These are phyloP conservation scores for Xylaria flabelliformis DNA, from an alignment of 495 filamentous ascomycete species.

Conservation along the genomic window DNA sequence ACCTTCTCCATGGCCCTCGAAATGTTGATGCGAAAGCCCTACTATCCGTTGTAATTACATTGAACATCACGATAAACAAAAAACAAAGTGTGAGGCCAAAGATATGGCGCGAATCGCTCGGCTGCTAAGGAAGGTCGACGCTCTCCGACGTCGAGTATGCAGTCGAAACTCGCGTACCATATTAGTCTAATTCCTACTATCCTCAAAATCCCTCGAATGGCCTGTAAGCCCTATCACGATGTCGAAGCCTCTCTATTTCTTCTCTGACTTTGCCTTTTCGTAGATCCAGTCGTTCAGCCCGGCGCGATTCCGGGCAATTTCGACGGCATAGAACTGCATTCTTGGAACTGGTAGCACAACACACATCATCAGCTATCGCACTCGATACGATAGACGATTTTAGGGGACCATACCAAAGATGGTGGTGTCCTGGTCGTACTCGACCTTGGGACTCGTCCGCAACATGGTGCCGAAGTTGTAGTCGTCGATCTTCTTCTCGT, in stretches of 20 bases:
- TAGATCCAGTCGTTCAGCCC: slow-evolving; percentile 97
- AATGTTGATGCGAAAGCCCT: background rate
- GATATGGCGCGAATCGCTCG: background rate
- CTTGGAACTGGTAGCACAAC: slow-evolving; percentile 62
- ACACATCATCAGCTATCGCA: background rate
- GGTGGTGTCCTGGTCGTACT: slow-evolving; percentile 88
- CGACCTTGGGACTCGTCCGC: slow-evolving; percentile 73
- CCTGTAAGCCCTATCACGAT: background rate
- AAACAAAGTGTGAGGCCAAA: background rate
- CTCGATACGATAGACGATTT: background rate
- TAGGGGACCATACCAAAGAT: slow-evolving; percentile 73
- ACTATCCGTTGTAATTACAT: background rate
- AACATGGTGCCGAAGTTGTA: slow-evolving; percentile 98
- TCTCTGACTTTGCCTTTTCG: slow-evolving; percentile 64
- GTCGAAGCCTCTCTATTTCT: slow-evolving; percentile 18
- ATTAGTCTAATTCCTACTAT: slow-evolving; percentile 6
- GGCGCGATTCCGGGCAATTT: slow-evolving; percentile 88
- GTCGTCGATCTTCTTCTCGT: slow-evolving; percentile 90
- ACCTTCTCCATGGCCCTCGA: background rate
- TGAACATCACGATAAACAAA: background rate
- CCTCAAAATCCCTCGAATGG: background rate
- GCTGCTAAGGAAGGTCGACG: background rate
- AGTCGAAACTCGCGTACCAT: background rate
- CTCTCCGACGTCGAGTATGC: background rate
- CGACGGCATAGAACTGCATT: slow-evolving; percentile 99